Evolutionary conservation across 306 rosid genomes (phyloP).

Genomic region (Prunus salicina): DNA sequence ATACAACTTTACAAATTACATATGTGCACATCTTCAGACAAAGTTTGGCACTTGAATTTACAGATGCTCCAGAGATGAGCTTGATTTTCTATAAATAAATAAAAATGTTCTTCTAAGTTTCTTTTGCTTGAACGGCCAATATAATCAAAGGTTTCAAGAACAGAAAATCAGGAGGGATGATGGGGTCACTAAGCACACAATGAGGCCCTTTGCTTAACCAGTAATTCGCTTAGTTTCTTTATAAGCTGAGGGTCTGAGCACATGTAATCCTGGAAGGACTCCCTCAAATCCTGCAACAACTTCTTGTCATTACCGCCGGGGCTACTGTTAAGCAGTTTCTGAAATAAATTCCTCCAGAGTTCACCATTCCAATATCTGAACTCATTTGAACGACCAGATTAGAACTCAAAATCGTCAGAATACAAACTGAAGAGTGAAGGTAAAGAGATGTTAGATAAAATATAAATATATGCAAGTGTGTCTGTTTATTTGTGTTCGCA

Average conservation of each 20-base stretch:
- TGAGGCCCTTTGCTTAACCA: slow-evolving; percentile 75
- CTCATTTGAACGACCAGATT: slow-evolving; percentile 26
- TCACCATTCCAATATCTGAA: slow-evolving; percentile 84
- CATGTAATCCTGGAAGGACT: slow-evolving; percentile 75
- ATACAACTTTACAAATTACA: neutral
- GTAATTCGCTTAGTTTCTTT: slow-evolving; percentile 71
- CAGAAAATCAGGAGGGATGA: slow-evolving; percentile 4
- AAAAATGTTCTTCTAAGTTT: too few relatives aligned
- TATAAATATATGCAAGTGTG: too few relatives aligned
- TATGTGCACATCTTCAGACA: neutral
- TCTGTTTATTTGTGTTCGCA: neutral
- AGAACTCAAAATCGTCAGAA: neutral
- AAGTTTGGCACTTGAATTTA: neutral
- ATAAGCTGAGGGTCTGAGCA: slow-evolving; percentile 58
- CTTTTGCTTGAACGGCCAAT: too few relatives aligned
- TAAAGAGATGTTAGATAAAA: slow-evolving; percentile 17
- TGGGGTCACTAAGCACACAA: slow-evolving; percentile 56
- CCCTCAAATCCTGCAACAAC: slow-evolving; percentile 60
- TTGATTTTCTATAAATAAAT: too few relatives aligned
- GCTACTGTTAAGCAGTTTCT: slow-evolving; percentile 66
- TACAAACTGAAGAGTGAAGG: neutral
- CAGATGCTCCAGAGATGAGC: too few relatives aligned
- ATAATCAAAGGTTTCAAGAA: slow-evolving; percentile 14
- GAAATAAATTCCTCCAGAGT: slow-evolving; percentile 85
- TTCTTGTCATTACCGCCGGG: slow-evolving; percentile 42